phyloP scores from a whole-genome alignment of 1,139 yeast species.

The Diutina rugosa region DNA sequence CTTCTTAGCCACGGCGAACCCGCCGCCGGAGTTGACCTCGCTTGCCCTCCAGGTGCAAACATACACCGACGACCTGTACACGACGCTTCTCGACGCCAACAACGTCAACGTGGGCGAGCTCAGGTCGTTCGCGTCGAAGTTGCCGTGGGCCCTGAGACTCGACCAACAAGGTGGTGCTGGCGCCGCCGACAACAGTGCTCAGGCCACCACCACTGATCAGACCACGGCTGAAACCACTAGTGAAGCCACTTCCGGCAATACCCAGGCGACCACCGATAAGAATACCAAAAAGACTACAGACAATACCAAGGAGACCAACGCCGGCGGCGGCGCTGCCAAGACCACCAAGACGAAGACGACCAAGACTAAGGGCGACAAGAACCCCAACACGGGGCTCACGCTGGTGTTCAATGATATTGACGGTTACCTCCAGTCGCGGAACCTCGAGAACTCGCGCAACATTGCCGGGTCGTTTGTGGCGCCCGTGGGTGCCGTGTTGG shows the following conservation, averaged over 20 bases:
- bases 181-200: conserved; percentile 5
- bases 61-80: conserved; percentile 26
- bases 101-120: conserved; percentile 12
- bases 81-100: conserved; percentile 22
- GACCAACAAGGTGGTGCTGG: conserved; percentile 7
- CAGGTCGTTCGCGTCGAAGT: conserved; percentile 22
- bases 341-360: not conserved
- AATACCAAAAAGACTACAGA: not conserved
- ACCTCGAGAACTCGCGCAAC: conserved; percentile 3
- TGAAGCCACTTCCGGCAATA: not conserved
- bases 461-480: conserved; percentile 10
- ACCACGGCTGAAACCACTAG: not conserved
- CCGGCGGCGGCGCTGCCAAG: not conserved
- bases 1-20: conserved; percentile 20
- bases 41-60: conserved; percentile 26
- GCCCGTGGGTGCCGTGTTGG: conserved; percentile 24
- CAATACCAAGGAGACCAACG: not conserved
- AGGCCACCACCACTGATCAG: conserved; percentile 3
- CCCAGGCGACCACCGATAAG: not conserved
- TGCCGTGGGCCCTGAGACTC: conserved; percentile 31
- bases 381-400: not conserved
- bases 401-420: not conserved
- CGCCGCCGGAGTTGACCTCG: conserved; percentile 20
- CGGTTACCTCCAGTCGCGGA: not conserved
- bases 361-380: not conserved